A percentile compares a stretch with the other conserved stretches of the same genome.
phyloP scores from a whole-genome alignment of 2,329 filamentous ascomycete genomes.

The Drechslera avenae region DNA sequence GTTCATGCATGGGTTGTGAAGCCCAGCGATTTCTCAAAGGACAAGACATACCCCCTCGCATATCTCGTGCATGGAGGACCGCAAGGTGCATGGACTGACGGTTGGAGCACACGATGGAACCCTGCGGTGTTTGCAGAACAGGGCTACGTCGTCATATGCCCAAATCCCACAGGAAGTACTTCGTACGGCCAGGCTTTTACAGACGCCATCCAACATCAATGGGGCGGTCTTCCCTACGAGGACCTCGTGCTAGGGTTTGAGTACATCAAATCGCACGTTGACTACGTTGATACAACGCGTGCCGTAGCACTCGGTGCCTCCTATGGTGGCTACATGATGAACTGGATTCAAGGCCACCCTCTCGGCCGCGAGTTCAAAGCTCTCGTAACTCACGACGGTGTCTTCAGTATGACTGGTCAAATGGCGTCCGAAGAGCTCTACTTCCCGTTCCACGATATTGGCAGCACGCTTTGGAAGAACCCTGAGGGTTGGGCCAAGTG shows the following conservation, averaged over 20 bases:
- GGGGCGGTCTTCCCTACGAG: slow-evolving; percentile 83
- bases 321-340: slow-evolving; percentile 55
- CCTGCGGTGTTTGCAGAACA: slow-evolving; percentile 85
- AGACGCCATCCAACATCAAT: slow-evolving; percentile 77
- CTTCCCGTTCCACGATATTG: slow-evolving; percentile 56
- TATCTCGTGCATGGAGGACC: slow-evolving; percentile 85
- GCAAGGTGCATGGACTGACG: slow-evolving; percentile 74
- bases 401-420: slow-evolving; percentile 67
- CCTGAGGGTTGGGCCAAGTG: slow-evolving; percentile 59
- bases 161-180: slow-evolving; percentile 83
- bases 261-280: slow-evolving; percentile 68
- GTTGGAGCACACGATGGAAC: slow-evolving; percentile 85
- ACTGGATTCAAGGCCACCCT: slow-evolving; percentile 89
- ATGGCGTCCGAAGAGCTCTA: slow-evolving; percentile 58
- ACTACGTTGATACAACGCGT: slow-evolving; percentile 70
- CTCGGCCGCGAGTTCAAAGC: slow-evolving; percentile 86
- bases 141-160: slow-evolving; percentile 80
- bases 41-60: slow-evolving; percentile 77
- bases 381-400: slow-evolving; percentile 85
- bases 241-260: slow-evolving; percentile 82
- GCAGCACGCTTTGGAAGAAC: slow-evolving; percentile 45
- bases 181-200: slow-evolving; percentile 80
- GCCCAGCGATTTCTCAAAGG: slow-evolving; percentile 66
- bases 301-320: slow-evolving; percentile 74
- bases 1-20: slow-evolving; percentile 74